phyloP scores from a whole-genome alignment of 2,329 filamentous ascomycete genomes.

The Colletotrichum tropicicola region DNA sequence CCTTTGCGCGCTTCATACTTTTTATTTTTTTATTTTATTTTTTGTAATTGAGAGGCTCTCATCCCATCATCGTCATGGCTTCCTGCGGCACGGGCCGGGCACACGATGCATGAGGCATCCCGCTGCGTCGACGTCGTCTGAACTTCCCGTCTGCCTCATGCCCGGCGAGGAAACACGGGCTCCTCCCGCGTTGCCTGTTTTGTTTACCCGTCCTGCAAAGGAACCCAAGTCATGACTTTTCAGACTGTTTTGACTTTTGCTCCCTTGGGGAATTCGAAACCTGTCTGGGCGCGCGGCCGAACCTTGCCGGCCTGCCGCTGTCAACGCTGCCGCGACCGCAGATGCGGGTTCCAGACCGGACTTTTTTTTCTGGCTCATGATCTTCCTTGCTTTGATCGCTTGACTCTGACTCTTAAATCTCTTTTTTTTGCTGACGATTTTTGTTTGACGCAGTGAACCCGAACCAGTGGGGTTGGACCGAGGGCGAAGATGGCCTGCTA shows the following conservation, averaged over 20 bases:
- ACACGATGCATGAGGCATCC: conserved; percentile 7
- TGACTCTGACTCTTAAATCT: no score
- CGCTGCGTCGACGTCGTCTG: conserved; percentile 3
- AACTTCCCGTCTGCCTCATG: background rate
- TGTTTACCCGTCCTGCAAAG: background rate
- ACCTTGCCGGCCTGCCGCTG: no score
- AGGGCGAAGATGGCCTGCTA: conserved; percentile 47
- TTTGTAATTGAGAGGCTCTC: no score
- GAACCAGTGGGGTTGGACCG: conserved; percentile 61
- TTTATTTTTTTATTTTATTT: no score
- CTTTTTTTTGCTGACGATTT: conserved; percentile 20
- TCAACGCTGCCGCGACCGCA: no score
- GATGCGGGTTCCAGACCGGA: no score
- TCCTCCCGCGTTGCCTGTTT: background rate
- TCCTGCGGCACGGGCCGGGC: conserved; percentile 16
- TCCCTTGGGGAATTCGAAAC: conserved; percentile 25
- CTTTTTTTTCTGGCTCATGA: no score
- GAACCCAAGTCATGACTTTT: no score
- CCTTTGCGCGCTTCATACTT: background rate
- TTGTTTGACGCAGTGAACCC: conserved; percentile 56
- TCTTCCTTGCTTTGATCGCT: no score
- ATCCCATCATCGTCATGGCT: background rate
- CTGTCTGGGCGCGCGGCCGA: no score
- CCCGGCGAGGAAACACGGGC: conserved; percentile 2
- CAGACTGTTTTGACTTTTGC: conserved; percentile 11